A percentile compares a stretch with the other conserved stretches of the same genome.
Conservation (phyloP, 441 rosid genomes). For the Erysimum pusillum region DNA sequence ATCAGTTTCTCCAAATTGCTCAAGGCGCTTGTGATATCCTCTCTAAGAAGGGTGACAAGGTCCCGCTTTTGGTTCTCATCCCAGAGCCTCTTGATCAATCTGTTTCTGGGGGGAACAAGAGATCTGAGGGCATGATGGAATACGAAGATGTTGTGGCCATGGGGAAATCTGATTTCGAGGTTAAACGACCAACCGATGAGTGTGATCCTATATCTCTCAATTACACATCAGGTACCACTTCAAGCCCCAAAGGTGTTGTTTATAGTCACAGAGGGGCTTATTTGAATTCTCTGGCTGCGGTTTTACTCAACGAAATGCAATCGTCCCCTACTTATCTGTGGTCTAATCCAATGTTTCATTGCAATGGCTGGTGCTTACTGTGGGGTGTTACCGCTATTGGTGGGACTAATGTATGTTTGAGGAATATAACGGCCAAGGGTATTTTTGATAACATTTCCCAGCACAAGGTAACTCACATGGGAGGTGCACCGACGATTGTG, state of each 20-base stretch:
- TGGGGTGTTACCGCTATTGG: constrained; percentile 81
- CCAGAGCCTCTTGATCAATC: constrained; percentile 43
- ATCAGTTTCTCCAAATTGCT: constrained; percentile 62
- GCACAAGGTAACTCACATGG: constrained; percentile 71
- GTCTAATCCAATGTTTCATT: constrained; percentile 85
- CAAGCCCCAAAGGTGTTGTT: constrained; percentile 81
- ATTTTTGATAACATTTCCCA: constrained; percentile 57
- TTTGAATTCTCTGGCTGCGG: constrained; percentile 66
- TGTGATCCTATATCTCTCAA: constrained; percentile 74
- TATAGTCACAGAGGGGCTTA: constrained; percentile 80
- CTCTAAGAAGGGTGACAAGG: constrained; percentile 47
- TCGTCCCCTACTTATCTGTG: constrained; percentile 66
- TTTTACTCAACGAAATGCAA: constrained; percentile 59
- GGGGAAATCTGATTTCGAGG: constrained; percentile 55
- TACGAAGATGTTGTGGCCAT: constrained; percentile 62
- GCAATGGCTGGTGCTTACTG: constrained; percentile 79
- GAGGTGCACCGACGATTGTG: constrained; percentile 79
- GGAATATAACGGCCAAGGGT: constrained; percentile 62
- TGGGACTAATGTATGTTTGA: constrained; percentile 68
- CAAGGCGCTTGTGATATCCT: constrained; percentile 66
- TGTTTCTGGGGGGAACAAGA: constrained; percentile 6
- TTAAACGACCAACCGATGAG: constrained; percentile 61
- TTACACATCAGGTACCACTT: constrained; percentile 85
- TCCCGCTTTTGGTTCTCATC: constrained; percentile 55
- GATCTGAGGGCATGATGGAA: constrained; percentile 41